Evolutionary conservation across 1,284 basidiomycete species (phyloP).

Genomic region (Microbotryum scabiosae): DNA sequence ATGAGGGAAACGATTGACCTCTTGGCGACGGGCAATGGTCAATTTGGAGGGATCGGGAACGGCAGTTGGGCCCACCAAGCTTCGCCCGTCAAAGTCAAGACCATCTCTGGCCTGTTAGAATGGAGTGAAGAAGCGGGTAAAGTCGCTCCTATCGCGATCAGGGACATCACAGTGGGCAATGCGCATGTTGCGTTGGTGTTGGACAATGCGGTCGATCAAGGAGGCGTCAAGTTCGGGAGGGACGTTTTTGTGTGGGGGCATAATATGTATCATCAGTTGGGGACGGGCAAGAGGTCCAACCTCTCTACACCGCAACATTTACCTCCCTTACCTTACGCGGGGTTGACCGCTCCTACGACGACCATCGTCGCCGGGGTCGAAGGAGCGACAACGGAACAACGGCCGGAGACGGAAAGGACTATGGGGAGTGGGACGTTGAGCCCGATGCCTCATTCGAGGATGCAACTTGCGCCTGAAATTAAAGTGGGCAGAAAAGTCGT

Average conservation of each 20-base stretch:
- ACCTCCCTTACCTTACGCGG: conserved; percentile 46
- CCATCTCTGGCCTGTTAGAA: conserved; percentile 72
- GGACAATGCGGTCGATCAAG: conserved; percentile 49
- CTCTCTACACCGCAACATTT: conserved; percentile 57
- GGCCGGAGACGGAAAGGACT: conserved; percentile 43
- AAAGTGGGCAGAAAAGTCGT: conserved; percentile 8
- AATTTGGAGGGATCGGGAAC: conserved; percentile 79
- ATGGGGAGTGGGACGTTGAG: conserved; percentile 38
- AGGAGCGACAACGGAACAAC: conserved; percentile 5
- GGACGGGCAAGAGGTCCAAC: conserved; percentile 72
- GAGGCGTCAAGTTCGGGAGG: conserved; percentile 44
- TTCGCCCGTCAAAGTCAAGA: conserved; percentile 64
- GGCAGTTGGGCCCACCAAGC: conserved; percentile 66
- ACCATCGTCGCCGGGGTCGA: conserved; percentile 8
- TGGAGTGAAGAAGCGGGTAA: conserved; percentile 59
- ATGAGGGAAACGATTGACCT: conserved; percentile 12
- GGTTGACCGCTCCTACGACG: conserved; percentile 36
- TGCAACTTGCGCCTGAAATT: conserved; percentile 36
- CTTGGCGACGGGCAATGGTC: conserved; percentile 60
- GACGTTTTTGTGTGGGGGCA: conserved; percentile 50
- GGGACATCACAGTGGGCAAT: conserved; percentile 57
- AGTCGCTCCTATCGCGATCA: conserved; percentile 60
- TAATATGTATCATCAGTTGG: conserved; percentile 48
- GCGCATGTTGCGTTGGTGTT: conserved; percentile 65
- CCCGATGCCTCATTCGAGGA: conserved; percentile 43